phyloP scores from a whole-genome alignment of 176 grass and related monocot species.

The Musa itinerans region DNA sequence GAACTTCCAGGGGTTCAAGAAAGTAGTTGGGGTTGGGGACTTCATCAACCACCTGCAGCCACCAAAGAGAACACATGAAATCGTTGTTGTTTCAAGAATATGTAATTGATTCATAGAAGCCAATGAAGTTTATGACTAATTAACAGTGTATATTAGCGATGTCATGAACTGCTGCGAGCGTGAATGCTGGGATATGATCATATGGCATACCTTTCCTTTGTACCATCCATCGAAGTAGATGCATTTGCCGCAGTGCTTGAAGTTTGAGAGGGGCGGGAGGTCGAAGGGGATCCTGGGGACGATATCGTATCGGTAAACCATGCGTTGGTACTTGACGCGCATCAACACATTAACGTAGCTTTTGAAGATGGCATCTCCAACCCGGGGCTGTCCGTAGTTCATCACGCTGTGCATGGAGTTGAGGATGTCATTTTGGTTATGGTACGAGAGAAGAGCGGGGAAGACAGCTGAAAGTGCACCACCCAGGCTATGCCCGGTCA shows the following conservation, averaged over 20 bases:
- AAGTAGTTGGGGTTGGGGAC: slow-evolving; percentile 69
- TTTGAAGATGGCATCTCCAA: slow-evolving; percentile 43
- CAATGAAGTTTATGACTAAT: background rate
- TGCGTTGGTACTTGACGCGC: slow-evolving; percentile 18
- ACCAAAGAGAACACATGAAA: background rate
- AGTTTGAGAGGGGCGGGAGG: slow-evolving; percentile 23
- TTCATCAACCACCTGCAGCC: slow-evolving; percentile 28
- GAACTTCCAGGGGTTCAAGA: slow-evolving; percentile 22
- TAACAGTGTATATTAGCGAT: background rate
- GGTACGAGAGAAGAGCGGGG: slow-evolving; percentile 47
- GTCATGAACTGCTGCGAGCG: too few species aligned
- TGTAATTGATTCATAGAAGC: background rate
- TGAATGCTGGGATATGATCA: too few species aligned
- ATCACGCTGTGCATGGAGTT: slow-evolving; percentile 16
- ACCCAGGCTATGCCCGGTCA: slow-evolving; percentile 86
- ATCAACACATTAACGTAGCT: slow-evolving; percentile 11
- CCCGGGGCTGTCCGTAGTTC: slow-evolving; percentile 72
- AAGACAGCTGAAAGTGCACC: slow-evolving; percentile 66
- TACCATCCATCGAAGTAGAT: slow-evolving; percentile 73
- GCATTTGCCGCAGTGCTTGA: slow-evolving; percentile 42
- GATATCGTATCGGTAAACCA: slow-evolving; percentile 78
- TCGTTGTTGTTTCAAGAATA: background rate
- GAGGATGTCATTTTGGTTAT: slow-evolving; percentile 37
- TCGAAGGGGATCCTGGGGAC: slow-evolving; percentile 65
- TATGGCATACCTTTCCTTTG: slow-evolving; percentile 9